phyloP scores from a whole-genome alignment of 352 stramenopile genomes.

The Phytophthora ohioensis region DNA sequence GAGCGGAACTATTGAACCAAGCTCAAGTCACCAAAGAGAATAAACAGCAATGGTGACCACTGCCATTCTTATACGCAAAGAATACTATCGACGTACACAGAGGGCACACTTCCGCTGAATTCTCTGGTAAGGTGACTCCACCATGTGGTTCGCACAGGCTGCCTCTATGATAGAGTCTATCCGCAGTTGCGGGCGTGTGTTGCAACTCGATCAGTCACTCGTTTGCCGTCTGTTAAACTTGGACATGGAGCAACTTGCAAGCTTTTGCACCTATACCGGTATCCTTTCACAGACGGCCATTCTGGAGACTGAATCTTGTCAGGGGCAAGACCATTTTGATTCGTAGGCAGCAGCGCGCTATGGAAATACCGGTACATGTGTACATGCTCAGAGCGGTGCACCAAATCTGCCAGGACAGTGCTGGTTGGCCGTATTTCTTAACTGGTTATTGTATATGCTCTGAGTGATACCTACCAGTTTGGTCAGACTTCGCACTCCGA shows the following conservation, averaged over 20 bases:
- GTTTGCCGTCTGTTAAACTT: neutral
- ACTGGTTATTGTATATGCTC: no score
- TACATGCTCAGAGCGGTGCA: no score
- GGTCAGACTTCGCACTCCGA: no score
- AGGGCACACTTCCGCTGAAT: neutral
- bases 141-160: neutral
- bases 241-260: neutral
- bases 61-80: no score
- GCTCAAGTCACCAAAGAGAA: no score
- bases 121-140: constrained; percentile 1
- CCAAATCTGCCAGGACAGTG: no score
- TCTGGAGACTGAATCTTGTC: neutral
- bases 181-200: neutral
- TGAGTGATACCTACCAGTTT: no score
- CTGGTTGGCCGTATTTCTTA: no score
- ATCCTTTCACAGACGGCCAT: neutral
- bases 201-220: neutral
- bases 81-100: neutral
- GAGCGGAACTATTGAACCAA: no score
- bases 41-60: no score
- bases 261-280: neutral
- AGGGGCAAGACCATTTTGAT: neutral
- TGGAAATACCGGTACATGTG: neutral
- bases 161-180: neutral
- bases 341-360: no score